phyloP scores from a whole-genome alignment of 2,329 filamentous ascomycete species.

The Ophiostoma tasmaniense region DNA sequence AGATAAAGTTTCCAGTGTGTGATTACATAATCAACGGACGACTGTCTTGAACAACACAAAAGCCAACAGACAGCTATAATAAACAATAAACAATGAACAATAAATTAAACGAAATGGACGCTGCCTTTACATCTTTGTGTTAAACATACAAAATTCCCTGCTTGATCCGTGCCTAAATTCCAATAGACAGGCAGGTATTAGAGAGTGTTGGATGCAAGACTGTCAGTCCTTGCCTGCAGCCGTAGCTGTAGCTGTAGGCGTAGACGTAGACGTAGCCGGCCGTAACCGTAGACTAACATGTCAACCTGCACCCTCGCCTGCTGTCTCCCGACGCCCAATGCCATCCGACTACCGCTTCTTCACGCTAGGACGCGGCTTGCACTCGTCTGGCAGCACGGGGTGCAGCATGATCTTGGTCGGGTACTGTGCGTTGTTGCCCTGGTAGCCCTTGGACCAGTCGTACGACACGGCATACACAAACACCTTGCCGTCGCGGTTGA shows the following conservation, averaged over 20 bases:
- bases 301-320: neutral
- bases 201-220: neutral
- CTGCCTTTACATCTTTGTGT: conserved; percentile 11
- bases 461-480: conserved; percentile 90
- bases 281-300: neutral
- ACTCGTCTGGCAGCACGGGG: conserved; percentile 56
- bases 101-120: conserved; percentile 13
- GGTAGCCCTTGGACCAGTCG: conserved; percentile 97
- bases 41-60: neutral
- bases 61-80: neutral
- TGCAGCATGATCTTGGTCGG: conserved; percentile 82
- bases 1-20: neutral
- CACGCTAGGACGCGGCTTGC: conserved; percentile 50
- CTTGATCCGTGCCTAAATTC: conserved; percentile 9
- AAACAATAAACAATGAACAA: conserved; percentile 4
- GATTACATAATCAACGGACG: neutral
- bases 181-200: neutral
- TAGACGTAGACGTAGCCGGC: neutral
- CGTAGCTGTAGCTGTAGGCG: no score
- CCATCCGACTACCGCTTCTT: conserved; percentile 43
- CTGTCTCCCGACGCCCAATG: neutral
- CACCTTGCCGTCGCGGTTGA: conserved; percentile 76
- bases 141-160: conserved; percentile 14
- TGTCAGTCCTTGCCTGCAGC: neutral
- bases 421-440: conserved; percentile 65